Percentiles rank a stretch among this genome's conserved stretches.
phyloP scores from a whole-genome alignment of 2,329 filamentous ascomycete genomes.

The Gnomoniopsis sp. region DNA sequence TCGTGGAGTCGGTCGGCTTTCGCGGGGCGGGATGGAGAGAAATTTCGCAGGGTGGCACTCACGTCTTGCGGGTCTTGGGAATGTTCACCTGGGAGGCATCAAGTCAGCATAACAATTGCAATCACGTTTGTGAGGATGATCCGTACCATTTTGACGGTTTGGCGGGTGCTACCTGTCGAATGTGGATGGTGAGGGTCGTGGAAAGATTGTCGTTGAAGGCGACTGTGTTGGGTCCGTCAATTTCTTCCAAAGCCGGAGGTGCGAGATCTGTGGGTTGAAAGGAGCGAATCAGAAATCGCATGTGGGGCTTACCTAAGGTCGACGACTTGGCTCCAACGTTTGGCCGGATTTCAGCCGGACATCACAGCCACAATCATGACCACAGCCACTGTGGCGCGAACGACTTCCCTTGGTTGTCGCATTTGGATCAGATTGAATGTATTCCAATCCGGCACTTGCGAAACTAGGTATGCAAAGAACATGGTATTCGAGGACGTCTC shows the following conservation, averaged over 20 bases:
- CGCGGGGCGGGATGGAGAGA: conserved; percentile 92
- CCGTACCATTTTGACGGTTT: conserved; percentile 20
- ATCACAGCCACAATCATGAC: too few species aligned
- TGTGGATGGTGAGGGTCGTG: conserved; percentile 13
- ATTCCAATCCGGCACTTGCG: too few species aligned
- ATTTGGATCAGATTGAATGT: too few species aligned
- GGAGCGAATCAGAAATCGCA: not conserved
- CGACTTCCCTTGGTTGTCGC: too few species aligned
- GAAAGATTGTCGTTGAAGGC: conserved; percentile 8
- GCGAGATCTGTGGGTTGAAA: conserved; percentile 1
- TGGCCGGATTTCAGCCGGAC: too few species aligned
- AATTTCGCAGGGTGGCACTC: conserved; percentile 56
- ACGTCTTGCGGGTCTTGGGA: conserved; percentile 95
- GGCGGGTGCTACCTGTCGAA: conserved; percentile 15
- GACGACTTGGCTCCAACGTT: too few species aligned
- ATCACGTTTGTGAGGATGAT: not conserved
- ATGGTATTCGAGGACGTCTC: not conserved
- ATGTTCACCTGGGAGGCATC: conserved; percentile 74
- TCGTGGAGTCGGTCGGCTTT: conserved; percentile 31
- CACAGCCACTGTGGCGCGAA: too few species aligned
- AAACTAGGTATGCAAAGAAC: not conserved
- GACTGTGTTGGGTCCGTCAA: conserved; percentile 1
- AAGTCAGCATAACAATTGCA: conserved; percentile 5
- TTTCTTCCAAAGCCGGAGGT: conserved; percentile 4
- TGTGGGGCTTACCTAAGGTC: too few species aligned